These are phyloP conservation scores for Mucor piriformis DNA, from an alignment of 371 early-diverging fungal genomes.

Conservation along the genomic window DNA sequence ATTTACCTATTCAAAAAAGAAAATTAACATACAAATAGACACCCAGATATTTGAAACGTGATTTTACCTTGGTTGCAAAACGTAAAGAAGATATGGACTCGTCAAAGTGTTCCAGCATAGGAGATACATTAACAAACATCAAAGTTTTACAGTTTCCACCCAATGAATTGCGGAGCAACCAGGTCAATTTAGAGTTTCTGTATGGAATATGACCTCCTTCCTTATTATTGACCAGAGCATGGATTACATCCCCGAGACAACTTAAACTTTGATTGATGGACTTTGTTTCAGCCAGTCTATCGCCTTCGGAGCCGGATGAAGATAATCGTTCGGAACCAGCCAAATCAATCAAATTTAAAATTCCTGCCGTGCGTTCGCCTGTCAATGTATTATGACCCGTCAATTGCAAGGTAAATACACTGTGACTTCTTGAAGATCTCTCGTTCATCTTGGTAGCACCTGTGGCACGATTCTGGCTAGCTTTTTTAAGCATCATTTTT, in stretches of 20 bases:
- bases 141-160: conserved; percentile 95
- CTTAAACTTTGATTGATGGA: conserved; percentile 97
- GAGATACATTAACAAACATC: conserved; percentile 98
- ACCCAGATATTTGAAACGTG: too few species aligned
- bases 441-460: conserved; percentile 95
- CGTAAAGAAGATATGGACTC: conserved; percentile 95
- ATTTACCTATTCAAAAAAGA: conserved; percentile 12
- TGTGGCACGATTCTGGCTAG: conserved; percentile 83
- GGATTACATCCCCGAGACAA: conserved; percentile 94
- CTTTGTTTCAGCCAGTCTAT: conserved; percentile 93
- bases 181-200: conserved; percentile 97
- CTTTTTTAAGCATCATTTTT: conserved; percentile 71
- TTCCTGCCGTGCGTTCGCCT: conserved; percentile 72
- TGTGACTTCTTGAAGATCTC: conserved; percentile 95
- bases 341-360: conserved; percentile 93
- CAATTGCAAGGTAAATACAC: conserved; percentile 86
- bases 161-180: conserved; percentile 89
- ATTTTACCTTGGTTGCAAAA: conserved; percentile 96
- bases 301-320: conserved; percentile 87
- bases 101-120: conserved; percentile 67
- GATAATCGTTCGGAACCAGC: conserved; percentile 97
- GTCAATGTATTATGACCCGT: conserved; percentile 74
- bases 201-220: conserved; percentile 92
- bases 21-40: too few species aligned
- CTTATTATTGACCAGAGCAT: conserved; percentile 77